phyloP scores from a whole-genome alignment of 106 monocot genomes.

The Dendrobium nobile region DNA sequence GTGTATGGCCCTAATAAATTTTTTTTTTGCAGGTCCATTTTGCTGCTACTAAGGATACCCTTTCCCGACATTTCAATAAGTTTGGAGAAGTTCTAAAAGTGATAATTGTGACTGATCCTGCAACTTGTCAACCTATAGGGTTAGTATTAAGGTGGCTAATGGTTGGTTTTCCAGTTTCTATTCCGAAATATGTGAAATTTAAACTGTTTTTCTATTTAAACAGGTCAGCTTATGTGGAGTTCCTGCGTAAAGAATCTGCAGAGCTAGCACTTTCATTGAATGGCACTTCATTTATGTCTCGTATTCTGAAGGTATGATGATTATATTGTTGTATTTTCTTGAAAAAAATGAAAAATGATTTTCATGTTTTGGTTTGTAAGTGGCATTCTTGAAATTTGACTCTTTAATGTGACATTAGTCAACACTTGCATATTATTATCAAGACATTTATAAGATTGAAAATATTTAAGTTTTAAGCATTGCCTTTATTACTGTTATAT shows the following conservation, averaged over 20 bases:
- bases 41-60: constrained; percentile 83
- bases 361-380: not conserved
- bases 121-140: constrained; percentile 88
- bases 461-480: too few relatives aligned
- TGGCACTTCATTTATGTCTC: constrained; percentile 96
- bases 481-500: too few relatives aligned
- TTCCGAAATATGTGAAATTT: not conserved
- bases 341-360: not conserved
- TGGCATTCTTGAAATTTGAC: not conserved
- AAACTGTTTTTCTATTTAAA: constrained; percentile 16
- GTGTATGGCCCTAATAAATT: constrained; percentile 25
- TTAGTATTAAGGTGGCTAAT: constrained; percentile 11
- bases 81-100: constrained; percentile 95
- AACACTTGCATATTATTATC: not conserved
- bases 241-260: constrained; percentile 87
- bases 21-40: constrained; percentile 59
- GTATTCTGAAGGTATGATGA: constrained; percentile 71
- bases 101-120: constrained; percentile 71
- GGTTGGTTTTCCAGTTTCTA: not conserved
- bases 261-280: constrained; percentile 81
- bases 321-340: not conserved
- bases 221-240: constrained; percentile 98
- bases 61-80: constrained; percentile 94
- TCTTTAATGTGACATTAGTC: not conserved
- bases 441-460: too few relatives aligned